Base-by-base conservation (phyloP, 2,329 filamentous ascomycete species). In the Elsinoe necatrix region DNA sequence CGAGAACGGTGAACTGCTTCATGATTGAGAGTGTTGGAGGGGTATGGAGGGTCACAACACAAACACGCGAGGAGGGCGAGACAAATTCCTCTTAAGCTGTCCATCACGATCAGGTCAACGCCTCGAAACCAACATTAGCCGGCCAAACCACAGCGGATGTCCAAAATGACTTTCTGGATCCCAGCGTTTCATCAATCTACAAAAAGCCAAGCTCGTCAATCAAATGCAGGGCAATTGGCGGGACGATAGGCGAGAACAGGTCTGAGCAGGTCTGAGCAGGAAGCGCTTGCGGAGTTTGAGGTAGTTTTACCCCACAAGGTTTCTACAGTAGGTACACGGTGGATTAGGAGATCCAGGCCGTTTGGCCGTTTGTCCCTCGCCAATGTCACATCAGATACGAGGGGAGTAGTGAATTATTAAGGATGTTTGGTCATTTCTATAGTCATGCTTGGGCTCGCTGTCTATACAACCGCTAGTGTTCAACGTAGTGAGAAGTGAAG, bases 401-500 rank as follows among this genome's bases (percentile, higher is more conserved):
- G 16, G 3, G 45, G 4, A 37, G 14, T 50, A 9, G 45, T 50
- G n/a, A n/a, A n/a, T n/a, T 18, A 52, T 52, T 37, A 52, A 16
- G 14, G 48, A 12, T 52, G 34, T 52, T 39, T 52, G 48, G 48
- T 52, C 48, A 39, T 52, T n/a, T 52, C 48, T 52, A 52, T 52
- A 8, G 34, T 52, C 25, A 25, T 52, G 25, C 25, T 37, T 9
- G 25, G 34, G 29, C 27, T 20, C 25, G 16, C n/a, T 21, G 29
- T 31, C 50, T 23, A 55, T 18, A 29, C 35, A 29, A 14, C 18
- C 52, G 35, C 37, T 37, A 56, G 21, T 56, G 54, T 31, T 56
- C 54, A 25, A 37, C 18, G 12, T 72, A 70, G 20, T 72, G 62
- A 43, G 74, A 67, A 25, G 75, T 75, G 64, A 83, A 93, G 61